Evolutionary conservation across 257 asterid genomes (phyloP).

Genomic region (Solanum bulbocastanum): DNA sequence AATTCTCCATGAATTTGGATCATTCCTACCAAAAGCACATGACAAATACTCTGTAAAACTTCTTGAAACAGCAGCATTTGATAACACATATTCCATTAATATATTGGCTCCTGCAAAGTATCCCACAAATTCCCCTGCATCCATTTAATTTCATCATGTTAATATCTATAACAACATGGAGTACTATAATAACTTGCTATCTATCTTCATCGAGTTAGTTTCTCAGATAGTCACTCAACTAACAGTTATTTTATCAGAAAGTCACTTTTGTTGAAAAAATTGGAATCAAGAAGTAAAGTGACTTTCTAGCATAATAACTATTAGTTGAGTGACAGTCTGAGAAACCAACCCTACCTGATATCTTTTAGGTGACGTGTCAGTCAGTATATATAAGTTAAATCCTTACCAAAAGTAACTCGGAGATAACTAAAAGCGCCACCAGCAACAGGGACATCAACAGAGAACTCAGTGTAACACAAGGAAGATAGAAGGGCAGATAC

Average conservation of each 20-base stretch:
- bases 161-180: background rate
- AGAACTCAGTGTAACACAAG: conserved; percentile 33
- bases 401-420: conserved; percentile 27
- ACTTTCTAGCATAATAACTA: background rate
- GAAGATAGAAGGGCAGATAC: conserved; percentile 30
- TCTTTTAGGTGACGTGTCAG: no score
- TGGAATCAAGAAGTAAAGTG: rapidly evolving
- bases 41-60: conserved; percentile 33
- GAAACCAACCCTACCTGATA: background rate
- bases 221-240: background rate
- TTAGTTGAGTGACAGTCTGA: background rate
- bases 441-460: conserved; percentile 26
- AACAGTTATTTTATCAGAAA: no score
- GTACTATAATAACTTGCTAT: background rate
- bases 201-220: background rate
- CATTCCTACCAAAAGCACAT: conserved; percentile 15
- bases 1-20: conserved; percentile 27
- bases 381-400: background rate
- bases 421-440: conserved; percentile 40
- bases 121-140: conserved; percentile 34
- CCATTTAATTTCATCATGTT: background rate
- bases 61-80: conserved; percentile 39
- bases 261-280: background rate
- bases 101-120: conserved; percentile 37
- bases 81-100: conserved; percentile 34